phyloP scores from a whole-genome alignment of 805 yeast species.

The Dipodascopsis uninucleata region DNA sequence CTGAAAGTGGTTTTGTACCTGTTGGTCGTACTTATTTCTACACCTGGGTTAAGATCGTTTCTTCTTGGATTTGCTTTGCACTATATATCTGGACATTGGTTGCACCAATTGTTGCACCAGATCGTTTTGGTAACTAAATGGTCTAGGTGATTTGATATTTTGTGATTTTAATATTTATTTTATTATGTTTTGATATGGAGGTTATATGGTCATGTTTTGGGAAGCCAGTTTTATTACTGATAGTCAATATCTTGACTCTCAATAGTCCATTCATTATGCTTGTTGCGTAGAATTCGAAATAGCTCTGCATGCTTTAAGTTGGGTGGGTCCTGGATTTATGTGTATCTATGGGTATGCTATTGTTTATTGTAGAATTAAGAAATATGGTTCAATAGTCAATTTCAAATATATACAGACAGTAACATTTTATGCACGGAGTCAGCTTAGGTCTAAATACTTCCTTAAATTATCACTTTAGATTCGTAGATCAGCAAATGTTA shows the following conservation, averaged over 20 bases:
- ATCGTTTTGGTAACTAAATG: conserved; percentile 51
- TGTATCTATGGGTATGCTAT: neutral
- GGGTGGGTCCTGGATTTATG: no score
- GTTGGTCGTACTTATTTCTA: conserved; percentile 96
- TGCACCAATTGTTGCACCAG: conserved; percentile 90
- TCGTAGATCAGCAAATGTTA: no score
- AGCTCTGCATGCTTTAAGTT: no score
- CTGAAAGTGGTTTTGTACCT: conserved; percentile 77
- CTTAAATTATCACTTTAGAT: neutral
- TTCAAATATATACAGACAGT: neutral
- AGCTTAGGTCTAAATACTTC: neutral
- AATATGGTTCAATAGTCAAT: neutral
- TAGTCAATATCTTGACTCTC: no score
- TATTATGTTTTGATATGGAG: neutral
- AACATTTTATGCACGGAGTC: neutral
- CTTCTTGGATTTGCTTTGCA: conserved; percentile 87
- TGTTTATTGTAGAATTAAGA: neutral
- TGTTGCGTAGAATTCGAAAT: no score
- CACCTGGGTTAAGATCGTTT: conserved; percentile 87
- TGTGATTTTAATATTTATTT: neutral
- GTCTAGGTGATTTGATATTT: neutral
- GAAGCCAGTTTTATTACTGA: no score
- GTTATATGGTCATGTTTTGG: neutral
- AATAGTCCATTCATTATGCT: no score
- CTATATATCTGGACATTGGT: conserved; percentile 86